Evolutionary conservation across 345 rosid genomes (phyloP), one percentile per base, ranked within the genome.

Genomic region (Lumnitzera racemosa): DNA sequence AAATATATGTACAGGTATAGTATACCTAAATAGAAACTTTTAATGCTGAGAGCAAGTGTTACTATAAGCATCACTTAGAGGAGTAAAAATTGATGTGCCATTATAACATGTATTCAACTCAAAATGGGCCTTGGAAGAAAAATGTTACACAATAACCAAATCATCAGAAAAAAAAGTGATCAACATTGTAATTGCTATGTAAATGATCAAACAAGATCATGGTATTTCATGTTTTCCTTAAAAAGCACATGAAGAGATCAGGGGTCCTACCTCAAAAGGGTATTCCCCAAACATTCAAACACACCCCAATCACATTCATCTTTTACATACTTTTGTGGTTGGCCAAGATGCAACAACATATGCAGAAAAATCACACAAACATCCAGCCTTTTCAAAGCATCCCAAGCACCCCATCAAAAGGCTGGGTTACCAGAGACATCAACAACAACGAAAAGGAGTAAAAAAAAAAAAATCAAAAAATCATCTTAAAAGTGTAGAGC

Each of bases 211-310:
- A 67, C 59, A 53, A 56, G n/a, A 51, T 24, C 13, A 15, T 31
- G 61, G 70, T 9, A 47, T 64, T 50, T 60, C 57, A 58, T 64
- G 66, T 66, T 36, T 5, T 67, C 67, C 47, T 50, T 53, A 17
- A 49, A 20, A 46, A 58, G 47, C 50, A 67, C 61, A 57, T 49
- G 56, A 15, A 14, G 50, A 48, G n/a, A 48, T 59, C 55, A 54
- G 61, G 68, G 59, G 43, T 70, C 67, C 11, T 11, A 15, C 53
- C 46, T 54, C 15, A n/a, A 51, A 65, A 67, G 50, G 61, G 43
- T 48, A 63, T 50, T 50, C 70, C 58, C 70, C 71, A 70, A 74
- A 74, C 68, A 78, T 75, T 75, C 84, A 83, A 75, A 53, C 82
- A 80, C 72, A 70, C 67, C 72, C 67, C 75, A 71, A 67, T 78